These are phyloP conservation scores for Coemansia sp. DNA, from an alignment of 371 early-diverging fungal species.

Conservation along the genomic window DNA sequence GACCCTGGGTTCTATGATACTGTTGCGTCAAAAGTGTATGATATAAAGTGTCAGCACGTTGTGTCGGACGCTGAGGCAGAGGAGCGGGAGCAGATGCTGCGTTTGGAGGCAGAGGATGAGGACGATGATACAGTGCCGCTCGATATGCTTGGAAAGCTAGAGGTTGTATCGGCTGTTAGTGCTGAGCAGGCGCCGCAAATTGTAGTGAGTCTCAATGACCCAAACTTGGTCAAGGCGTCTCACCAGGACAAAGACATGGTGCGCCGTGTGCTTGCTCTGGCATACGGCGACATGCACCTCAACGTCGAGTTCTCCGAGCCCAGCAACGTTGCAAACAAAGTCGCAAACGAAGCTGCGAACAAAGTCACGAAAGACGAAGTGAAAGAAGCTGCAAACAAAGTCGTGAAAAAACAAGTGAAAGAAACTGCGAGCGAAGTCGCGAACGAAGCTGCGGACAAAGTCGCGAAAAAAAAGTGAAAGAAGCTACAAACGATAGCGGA, in stretches of 20 bases:
- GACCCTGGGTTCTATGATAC: conserved; percentile 59
- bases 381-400: too few relatives aligned
- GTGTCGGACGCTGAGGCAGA: conserved; percentile 56
- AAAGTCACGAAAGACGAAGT: too few relatives aligned
- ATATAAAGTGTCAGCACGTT: conserved; percentile 63
- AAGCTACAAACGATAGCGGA: background rate
- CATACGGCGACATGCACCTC: conserved; percentile 21
- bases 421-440: too few relatives aligned
- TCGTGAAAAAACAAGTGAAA: too few relatives aligned
- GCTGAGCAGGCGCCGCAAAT: conserved; percentile 18
- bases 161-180: background rate
- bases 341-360: background rate
- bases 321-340: background rate
- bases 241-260: conserved; percentile 19
- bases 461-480: background rate
- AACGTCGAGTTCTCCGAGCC: conserved; percentile 12
- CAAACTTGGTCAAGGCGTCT: conserved; percentile 5
- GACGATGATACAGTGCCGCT: background rate
- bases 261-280: conserved; percentile 22
- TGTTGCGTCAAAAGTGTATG: conserved; percentile 54
- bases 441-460: background rate
- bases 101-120: background rate
- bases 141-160: background rate
- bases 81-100: background rate
- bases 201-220: conserved; percentile 28